Base-by-base conservation (phyloP, 441 rosid species). In the Dalechampia spathulata region DNA sequence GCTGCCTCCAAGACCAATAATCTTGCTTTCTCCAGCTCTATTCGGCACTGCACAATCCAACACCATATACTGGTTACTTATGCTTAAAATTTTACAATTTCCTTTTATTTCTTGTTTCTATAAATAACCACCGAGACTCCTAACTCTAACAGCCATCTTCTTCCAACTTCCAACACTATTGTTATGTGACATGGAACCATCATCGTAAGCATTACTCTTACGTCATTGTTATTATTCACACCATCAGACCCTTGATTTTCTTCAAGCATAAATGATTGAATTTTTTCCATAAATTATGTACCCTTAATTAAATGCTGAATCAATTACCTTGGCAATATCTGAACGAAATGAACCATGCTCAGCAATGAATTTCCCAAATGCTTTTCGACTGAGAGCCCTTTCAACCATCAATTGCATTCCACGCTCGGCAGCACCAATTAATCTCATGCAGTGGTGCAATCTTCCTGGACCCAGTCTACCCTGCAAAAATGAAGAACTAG, bases 391-490 rank as follows among this genome's bases (percentile, higher is more conserved):
- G 37, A 90, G 83, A 50, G 97, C 95, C 73, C 96, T 82, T 70
- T 76, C 77, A 71, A 78, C 87, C 99, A 87, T 90, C 75, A 93
- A 27, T 80, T 83, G 79, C 95, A 93, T 90, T 63, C 97, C 97
- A 38, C 97, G 95, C 82, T 93, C 99, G 26, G 97, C 96, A 47
- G 95, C 90, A 62, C 99, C 97, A 28, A 93, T 74, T 68, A 87
- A 73, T 81, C 97, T 85, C 97, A 93, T 81, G 73, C 93, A 93
- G 65, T 93, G 99, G 80, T 93, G 99, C 84, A 93, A 69, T 67
- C 99, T 82, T 74, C 99, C 95, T 1, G 99, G 99, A 59, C 99
- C 99, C 60, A 93, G 76, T 73, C 99, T 83, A 60, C 96, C 99
- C 99, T 93, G 83, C 51, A 77, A 68, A 50, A 56, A 60, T 25